A percentile compares a stretch with the other conserved stretches of the same genome.
These are phyloP conservation scores for Cercospora sesami DNA, from an alignment of 2,329 filamentous ascomycete genomes.

Conservation along the genomic window DNA sequence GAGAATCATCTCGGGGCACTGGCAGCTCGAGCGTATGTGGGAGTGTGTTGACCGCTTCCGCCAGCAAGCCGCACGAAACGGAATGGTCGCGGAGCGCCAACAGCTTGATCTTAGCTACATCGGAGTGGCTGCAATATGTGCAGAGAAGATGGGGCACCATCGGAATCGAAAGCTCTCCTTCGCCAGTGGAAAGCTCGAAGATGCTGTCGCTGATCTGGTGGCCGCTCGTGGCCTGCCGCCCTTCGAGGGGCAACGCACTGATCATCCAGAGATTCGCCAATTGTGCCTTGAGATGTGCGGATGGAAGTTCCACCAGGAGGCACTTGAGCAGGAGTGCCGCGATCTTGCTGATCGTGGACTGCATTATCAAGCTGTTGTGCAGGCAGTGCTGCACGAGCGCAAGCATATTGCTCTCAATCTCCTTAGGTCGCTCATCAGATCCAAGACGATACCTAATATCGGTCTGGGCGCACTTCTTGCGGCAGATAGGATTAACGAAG, in stretches of 20 bases:
- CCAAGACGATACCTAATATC: conserved; percentile 62
- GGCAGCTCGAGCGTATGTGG: conserved; percentile 78
- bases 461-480: conserved; percentile 52
- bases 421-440: conserved; percentile 66
- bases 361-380: conserved; percentile 72
- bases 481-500: conserved; percentile 53
- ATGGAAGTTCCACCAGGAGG: conserved; percentile 63
- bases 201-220: conserved; percentile 62
- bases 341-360: conserved; percentile 54
- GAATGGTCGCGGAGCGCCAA: conserved; percentile 66
- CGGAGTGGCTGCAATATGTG: conserved; percentile 72
- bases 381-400: conserved; percentile 72
- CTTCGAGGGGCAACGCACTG: conserved; percentile 64
- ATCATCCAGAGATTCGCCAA: conserved; percentile 68
- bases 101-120: conserved; percentile 73
- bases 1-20: conserved; percentile 67
- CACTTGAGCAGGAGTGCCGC: conserved; percentile 51
- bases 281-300: conserved; percentile 73
- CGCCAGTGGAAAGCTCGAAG: conserved; percentile 31
- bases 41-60: conserved; percentile 69
- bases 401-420: conserved; percentile 68
- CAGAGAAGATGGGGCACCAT: conserved; percentile 55
- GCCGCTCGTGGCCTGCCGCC: conserved; percentile 61
- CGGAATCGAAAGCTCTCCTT: conserved; percentile 31
- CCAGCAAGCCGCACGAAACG: conserved; percentile 62